A percentile compares a stretch with the other conserved stretches of the same genome.
phyloP scores from a whole-genome alignment of 1,139 yeast genomes.

The Pichia sp. region DNA sequence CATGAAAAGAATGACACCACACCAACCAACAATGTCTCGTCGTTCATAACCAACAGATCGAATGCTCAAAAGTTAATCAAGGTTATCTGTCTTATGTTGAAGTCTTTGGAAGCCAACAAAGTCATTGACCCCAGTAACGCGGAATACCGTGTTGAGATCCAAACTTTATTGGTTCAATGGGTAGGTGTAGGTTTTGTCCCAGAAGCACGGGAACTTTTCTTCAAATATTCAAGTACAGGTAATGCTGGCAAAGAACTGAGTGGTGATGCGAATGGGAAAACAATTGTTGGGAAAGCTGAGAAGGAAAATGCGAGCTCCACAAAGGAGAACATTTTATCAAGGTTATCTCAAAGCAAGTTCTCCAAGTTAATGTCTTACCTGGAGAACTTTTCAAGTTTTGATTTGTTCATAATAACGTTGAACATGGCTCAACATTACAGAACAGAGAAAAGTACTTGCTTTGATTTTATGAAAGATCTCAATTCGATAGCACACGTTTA shows the following conservation, averaged over 20 bases:
- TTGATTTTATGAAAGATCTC: constrained; percentile 21
- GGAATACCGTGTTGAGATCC: constrained; percentile 55
- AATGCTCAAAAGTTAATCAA: constrained; percentile 49
- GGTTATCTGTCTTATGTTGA: constrained; percentile 60
- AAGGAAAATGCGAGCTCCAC: not conserved
- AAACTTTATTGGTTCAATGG: constrained; percentile 57
- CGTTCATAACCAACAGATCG: constrained; percentile 31
- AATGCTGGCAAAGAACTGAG: not conserved
- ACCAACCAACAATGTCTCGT: constrained; percentile 10
- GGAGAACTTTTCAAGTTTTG: constrained; percentile 8
- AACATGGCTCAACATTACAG: constrained; percentile 23
- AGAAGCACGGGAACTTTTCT: constrained; percentile 37
- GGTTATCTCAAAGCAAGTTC: not conserved
- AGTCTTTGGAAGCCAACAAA: constrained; percentile 42
- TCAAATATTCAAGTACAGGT: constrained; percentile 17
- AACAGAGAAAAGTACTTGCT: constrained; percentile 18
- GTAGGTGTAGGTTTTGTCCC: constrained; percentile 45
- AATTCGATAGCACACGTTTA: constrained; percentile 19
- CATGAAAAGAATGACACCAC: not conserved
- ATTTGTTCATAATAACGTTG: constrained; percentile 19
- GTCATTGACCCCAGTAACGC: constrained; percentile 42
- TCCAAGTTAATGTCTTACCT: constrained; percentile 1
- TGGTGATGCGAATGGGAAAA: not conserved
- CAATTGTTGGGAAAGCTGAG: not conserved
- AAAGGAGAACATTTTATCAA: not conserved